These are phyloP conservation scores for Aspergillus ostianus DNA, from an alignment of 495 filamentous ascomycete genomes.

Conservation along the genomic window DNA sequence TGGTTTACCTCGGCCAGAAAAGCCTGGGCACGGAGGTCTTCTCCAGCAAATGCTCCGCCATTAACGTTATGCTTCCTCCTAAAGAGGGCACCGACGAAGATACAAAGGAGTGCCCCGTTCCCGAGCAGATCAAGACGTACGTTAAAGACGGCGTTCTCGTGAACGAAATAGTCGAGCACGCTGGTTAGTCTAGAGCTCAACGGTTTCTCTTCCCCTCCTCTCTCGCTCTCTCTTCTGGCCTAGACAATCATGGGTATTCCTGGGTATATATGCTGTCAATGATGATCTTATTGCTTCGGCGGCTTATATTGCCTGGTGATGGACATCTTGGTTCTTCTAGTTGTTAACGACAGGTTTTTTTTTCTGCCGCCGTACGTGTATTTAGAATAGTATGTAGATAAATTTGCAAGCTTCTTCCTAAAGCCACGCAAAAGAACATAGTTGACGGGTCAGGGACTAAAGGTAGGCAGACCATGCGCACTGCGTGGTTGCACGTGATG, in stretches of 20 bases:
- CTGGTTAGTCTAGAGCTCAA: slow-evolving; percentile 49
- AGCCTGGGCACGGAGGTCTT: slow-evolving; percentile 78
- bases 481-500: too few relatives aligned
- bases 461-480: too few relatives aligned
- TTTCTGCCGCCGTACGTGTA: neutral
- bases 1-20: slow-evolving; percentile 78
- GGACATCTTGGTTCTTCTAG: neutral
- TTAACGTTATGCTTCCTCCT: slow-evolving; percentile 82
- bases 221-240: neutral
- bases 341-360: neutral
- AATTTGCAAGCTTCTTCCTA: neutral
- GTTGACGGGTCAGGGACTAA: too few relatives aligned
- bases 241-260: neutral
- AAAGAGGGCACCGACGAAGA: slow-evolving; percentile 62
- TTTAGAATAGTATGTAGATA: neutral
- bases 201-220: neutral
- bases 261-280: too few relatives aligned
- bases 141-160: slow-evolving; percentile 71
- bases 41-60: slow-evolving; percentile 74
- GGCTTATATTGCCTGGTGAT: neutral
- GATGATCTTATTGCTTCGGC: neutral
- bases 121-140: slow-evolving; percentile 84
- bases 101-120: slow-evolving; percentile 79
- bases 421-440: too few relatives aligned
- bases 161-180: slow-evolving; percentile 88